Base-by-base conservation (phyloP, 2,329 filamentous ascomycete genomes). In the Aspergillus jensenii region DNA sequence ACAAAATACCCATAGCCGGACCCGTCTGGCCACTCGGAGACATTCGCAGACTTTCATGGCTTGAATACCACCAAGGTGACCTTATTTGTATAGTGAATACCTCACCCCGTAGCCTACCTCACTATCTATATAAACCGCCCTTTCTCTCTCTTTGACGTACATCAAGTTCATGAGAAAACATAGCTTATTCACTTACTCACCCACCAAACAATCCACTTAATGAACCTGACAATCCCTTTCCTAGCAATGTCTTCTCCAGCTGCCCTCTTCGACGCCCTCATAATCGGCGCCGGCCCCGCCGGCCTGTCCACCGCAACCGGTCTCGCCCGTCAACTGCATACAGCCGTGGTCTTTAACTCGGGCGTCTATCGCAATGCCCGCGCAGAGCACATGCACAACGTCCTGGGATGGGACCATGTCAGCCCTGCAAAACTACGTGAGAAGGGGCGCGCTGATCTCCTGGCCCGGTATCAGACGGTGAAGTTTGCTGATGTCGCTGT, bases 301-400 rank as follows among this genome's bases (percentile, higher is more conserved):
- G 82, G 82, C 0, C 74, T 84, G 2, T 71, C 71, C 27, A 77
- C 77, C 1, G 62, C 82, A 43, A 84, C 82, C 41, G 81, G 77
- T 15, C 75, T 85, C 11, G 82, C 79, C 4, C 80, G 83, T 12
- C 81, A 84, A n/a, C 76, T 79, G 14, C 76, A 82, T 5, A 80
- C 78, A 3, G 78, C 78, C 1, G 69, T 85, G 3, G 65, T 85
- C n/a, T 79, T 84, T 46, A 83, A 85, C 66, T 84, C 81, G 4
- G 81, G 78, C 12, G 74, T 76, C 40, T 85, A 85, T 59, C 78
- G 83, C 37, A 85, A 85, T 61, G 75, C 52, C 0, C 70, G 74
- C 0, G 84, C 83, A 0, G 69, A 81, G n/a, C 79, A 83, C 60
- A 79, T 84, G 75, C 83, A 85, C 67, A 82, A 85, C 62, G 78